These are phyloP conservation scores for Lactarius sanguifluus DNA, from an alignment of 768 basidiomycete genomes.

Conservation along the genomic window DNA sequence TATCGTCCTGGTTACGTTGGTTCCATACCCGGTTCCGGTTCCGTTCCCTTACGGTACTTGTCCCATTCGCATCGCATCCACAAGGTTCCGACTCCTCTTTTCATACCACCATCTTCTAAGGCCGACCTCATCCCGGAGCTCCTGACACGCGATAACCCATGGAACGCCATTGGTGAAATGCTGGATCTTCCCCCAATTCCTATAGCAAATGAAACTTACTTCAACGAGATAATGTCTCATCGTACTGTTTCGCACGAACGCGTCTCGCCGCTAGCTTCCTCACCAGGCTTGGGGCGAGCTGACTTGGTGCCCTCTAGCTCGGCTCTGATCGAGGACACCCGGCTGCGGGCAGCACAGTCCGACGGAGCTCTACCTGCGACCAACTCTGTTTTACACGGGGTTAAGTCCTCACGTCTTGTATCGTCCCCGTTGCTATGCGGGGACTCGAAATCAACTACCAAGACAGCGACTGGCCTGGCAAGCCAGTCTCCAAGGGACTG, in stretches of 20 bases:
- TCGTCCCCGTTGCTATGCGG: background rate
- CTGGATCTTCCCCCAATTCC: slow-evolving; percentile 26
- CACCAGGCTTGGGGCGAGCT: background rate
- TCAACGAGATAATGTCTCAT: slow-evolving; percentile 5
- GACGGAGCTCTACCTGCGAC: background rate
- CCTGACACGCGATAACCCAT: slow-evolving; percentile 20
- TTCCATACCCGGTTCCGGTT: background rate
- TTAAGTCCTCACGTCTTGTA: background rate
- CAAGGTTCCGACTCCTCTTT: background rate
- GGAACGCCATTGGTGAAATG: slow-evolving; percentile 28
- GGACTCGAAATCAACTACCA: background rate
- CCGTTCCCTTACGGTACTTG: background rate
- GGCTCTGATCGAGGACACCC: background rate
- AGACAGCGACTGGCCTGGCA: background rate
- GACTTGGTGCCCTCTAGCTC: background rate
- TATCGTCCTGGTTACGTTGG: background rate
- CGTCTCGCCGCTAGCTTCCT: slow-evolving; percentile 2
- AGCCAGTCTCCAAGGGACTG: background rate
- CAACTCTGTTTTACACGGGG: background rate
- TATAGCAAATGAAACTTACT: slow-evolving; percentile 11
- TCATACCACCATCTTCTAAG: slow-evolving; percentile 2
- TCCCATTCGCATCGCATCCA: background rate
- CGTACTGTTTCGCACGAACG: background rate
- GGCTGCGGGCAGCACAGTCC: background rate
- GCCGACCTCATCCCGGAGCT: slow-evolving; percentile 21